Conservation (phyloP, 805 yeast genomes). For the Jamesozyma jinghongensis region DNA sequence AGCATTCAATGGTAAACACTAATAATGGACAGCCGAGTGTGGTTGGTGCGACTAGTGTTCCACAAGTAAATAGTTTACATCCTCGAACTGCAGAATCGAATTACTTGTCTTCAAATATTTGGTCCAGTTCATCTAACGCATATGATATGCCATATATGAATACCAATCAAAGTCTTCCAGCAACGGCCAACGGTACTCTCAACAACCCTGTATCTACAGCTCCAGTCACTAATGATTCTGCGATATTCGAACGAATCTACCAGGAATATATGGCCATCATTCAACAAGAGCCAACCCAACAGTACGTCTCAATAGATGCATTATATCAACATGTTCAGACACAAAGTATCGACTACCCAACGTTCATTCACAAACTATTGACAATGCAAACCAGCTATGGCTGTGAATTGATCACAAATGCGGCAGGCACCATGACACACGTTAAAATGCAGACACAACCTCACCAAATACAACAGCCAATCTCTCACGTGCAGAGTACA, state of each 20-base stretch:
- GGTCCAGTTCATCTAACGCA: conserved; percentile 1
- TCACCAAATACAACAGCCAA: not conserved
- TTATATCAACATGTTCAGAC: conserved; percentile 16
- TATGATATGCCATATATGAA: not conserved
- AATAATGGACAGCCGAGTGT: not conserved
- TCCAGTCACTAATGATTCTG: not conserved
- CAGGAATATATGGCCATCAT: conserved; percentile 10
- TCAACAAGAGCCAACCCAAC: conserved; percentile 9
- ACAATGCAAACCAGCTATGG: conserved; percentile 15
- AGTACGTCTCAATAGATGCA: conserved; percentile 17
- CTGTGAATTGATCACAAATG: conserved; percentile 16
- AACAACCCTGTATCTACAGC: not conserved
- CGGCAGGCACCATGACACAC: conserved; percentile 19
- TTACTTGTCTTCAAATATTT: conserved; percentile 6
- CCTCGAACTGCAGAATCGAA: not conserved
- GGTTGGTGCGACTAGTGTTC: not conserved
- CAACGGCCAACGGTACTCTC: not conserved
- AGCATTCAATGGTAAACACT: not conserved
- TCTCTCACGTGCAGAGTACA: no score
- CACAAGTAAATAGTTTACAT: not conserved
- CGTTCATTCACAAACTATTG: conserved; percentile 16
- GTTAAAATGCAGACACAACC: conserved; percentile 11
- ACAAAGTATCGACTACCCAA: conserved; percentile 12
- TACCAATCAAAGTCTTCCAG: not conserved
- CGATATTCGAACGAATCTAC: conserved; percentile 10